Evolutionary conservation across 2,329 filamentous ascomycete genomes (phyloP).

Genomic region (Cordyceps cateniannulata): DNA sequence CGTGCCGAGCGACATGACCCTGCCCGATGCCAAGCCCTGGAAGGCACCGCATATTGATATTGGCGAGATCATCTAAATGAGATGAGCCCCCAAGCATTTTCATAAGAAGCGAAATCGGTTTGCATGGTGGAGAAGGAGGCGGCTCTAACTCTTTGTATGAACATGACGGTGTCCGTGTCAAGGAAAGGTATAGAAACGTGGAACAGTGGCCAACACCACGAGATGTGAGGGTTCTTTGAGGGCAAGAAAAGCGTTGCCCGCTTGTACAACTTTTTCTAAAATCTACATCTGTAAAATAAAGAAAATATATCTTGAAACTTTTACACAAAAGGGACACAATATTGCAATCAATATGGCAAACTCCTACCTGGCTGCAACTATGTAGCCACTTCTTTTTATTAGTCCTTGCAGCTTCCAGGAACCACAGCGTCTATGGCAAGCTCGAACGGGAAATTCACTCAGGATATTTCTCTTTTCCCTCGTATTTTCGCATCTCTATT

Average conservation of each 20-base stretch:
- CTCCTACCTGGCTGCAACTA: background rate
- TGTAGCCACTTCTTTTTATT: background rate
- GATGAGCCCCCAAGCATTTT: background rate
- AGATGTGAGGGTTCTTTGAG: background rate
- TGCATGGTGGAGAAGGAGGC: constrained; percentile 1
- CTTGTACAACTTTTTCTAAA: constrained; percentile 20
- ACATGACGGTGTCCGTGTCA: constrained; percentile 11
- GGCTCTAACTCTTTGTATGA: constrained; percentile 12
- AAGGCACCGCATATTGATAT: constrained; percentile 63
- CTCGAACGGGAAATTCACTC: background rate
- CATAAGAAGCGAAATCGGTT: constrained; percentile 2
- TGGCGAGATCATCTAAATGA: constrained; percentile 55
- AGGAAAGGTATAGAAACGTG: background rate
- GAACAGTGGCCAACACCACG: background rate
- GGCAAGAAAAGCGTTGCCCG: background rate
- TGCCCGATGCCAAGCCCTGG: constrained; percentile 55
- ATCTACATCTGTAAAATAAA: constrained; percentile 32
- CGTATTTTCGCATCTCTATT: background rate
- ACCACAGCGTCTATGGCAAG: background rate
- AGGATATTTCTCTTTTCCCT: background rate
- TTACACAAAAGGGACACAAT: constrained; percentile 27
- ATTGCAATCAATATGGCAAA: background rate
- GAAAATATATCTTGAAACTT: constrained; percentile 20
- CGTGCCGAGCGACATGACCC: constrained; percentile 64
- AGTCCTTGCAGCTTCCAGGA: background rate